Evolutionary conservation across 1,139 yeast species (phyloP), one percentile per base, ranked within the genome.

Genomic region (Pneumocystis oryctolagi): DNA sequence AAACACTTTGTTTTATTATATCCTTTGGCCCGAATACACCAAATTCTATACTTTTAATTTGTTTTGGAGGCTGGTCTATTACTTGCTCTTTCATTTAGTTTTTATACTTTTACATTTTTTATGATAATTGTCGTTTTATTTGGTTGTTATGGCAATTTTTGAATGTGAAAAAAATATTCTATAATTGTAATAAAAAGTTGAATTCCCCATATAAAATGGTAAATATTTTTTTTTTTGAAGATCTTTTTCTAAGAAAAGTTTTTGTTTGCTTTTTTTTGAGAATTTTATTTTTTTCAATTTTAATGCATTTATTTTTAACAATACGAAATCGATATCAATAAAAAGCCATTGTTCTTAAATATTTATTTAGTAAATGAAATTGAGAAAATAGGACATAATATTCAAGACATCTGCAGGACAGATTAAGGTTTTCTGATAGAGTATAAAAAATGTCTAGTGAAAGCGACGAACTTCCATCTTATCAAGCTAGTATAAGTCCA

Each of bases 1-100:
- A 96, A 72, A 89, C 97, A 0, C 96, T 86, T 75, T 90, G 96
- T 40, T 94, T 92, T 61, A 89, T 82, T 69, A 94, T 90, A 71
- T 92, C 97, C 69, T 85, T 83, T 56, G 96, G 89, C 37, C 95
- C 85, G 34, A 92, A 80, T 18, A 96, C 96, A 62, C 96, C 88
- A 73, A 94, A 94, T 73, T 90, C 92, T 64, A 94, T 80, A 57
- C 96, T 97, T 71, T 85, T 82, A 77, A 64, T 64, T 40, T 64
- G 63, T 57, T 64, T 64, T 59, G 65, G 65, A 57, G 61, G 64
- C 59, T 61, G 62, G 39, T 64, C 65, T 40, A 63, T 53, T 9
- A 64, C 65, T 62, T 60, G 62, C n/a, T 58, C 62, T 61, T 64
- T 64, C 60, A 57, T 47, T 47, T 12, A 8, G 31, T 47, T 25